A percentile compares a stretch with the other conserved stretches of the same genome.
Evolutionary conservation across 176 grass and related monocot genomes (phyloP).

Genomic region (Oryza coarctata): DNA sequence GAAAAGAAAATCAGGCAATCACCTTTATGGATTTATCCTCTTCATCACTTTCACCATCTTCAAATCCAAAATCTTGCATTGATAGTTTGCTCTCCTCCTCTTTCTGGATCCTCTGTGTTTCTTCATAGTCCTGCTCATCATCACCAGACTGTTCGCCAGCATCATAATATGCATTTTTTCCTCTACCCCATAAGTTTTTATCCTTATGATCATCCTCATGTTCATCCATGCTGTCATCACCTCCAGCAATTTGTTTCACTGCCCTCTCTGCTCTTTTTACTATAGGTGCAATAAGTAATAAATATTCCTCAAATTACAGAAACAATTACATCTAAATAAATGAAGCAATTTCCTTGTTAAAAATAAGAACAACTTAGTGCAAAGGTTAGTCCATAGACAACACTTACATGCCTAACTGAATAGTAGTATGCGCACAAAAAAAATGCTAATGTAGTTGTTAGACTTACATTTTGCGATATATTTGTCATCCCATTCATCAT

Average conservation of each 20-base stretch:
- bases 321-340: conserved; percentile 10
- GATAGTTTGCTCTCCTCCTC: conserved; percentile 56
- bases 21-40: conserved; percentile 54
- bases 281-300: conserved; percentile 31
- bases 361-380: background rate
- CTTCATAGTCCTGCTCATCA: conserved; percentile 60
- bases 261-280: conserved; percentile 66
- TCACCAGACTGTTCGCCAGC: conserved; percentile 52
- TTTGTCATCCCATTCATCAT: conserved; percentile 39
- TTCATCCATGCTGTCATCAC: conserved; percentile 79
- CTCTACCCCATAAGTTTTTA: conserved; percentile 54
- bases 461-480: conserved; percentile 85
- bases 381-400: background rate
- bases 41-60: conserved; percentile 56
- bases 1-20: conserved; percentile 13
- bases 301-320: conserved; percentile 24
- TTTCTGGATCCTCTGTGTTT: conserved; percentile 52
- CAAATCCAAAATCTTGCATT: conserved; percentile 80
- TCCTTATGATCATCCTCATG: conserved; percentile 56
- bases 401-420: background rate
- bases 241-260: conserved; percentile 65
- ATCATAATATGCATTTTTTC: conserved; percentile 65
- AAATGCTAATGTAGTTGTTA: background rate
- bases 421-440: conserved; percentile 12
- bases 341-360: background rate